Evolutionary conservation across 2,329 filamentous ascomycete species (phyloP), one percentile per base, ranked within the genome.

Genomic region (Arthroderma sp.): DNA sequence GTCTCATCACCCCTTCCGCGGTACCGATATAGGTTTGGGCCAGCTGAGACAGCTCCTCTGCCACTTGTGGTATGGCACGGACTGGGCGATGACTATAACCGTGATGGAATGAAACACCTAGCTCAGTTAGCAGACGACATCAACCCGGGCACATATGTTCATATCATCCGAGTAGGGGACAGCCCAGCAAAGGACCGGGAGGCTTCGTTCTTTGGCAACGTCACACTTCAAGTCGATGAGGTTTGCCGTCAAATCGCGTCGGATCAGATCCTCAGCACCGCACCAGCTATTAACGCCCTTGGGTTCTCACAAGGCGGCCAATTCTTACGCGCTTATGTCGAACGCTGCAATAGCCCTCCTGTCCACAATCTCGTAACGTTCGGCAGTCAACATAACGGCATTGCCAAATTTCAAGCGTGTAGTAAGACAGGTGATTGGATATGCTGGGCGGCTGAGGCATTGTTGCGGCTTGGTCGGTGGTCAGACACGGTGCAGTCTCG

Each of bases 241-340:
- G 86, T 94, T 42, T 96, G 91, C 74, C 70, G 68, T n/a, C 78
- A 82, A 55, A 75, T 96, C 36, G 74, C 82, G 47, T 60, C 73
- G 0, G 77, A 95, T 59, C 82, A 82, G 1, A 84, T 94, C 61
- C 76, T 95, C 10, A 82, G 82, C 46, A 84, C 82, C 5, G 84
- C 85, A 0, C 83, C 84, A 0, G 86, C 82, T 51, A 73, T 95
- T 59, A 91, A 96, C 65, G 89, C 88, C 31, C 68, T 98, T 32
- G 91, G 91, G 29, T 95, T 98, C 70, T 91, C 84, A 9, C 91
- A 98, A 65, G 91, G 91, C 51, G 91, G 91, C 1, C 86, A 94
- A 62, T 95, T 98, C 68, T 75, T 98, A n/a, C 80, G 91, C 48
- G 91, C 75, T 27, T 88, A 94, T 61, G 71, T 94, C 51, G 80